phyloP scores from a whole-genome alignment of 23 red algal species.

The Chondrus crispus region DNA sequence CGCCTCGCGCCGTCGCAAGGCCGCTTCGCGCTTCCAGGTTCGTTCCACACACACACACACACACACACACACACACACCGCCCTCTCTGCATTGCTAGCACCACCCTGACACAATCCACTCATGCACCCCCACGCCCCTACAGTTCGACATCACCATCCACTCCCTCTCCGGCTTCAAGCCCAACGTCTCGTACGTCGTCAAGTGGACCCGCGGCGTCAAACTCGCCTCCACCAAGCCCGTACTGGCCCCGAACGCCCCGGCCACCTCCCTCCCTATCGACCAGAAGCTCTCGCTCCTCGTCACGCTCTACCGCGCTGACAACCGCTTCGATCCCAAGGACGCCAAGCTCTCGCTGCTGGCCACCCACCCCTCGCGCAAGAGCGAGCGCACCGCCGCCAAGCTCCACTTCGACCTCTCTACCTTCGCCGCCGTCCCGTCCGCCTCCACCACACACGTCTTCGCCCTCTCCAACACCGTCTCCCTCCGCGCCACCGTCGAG shows the following conservation, averaged over 20 bases:
- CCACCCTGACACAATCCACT: not conserved
- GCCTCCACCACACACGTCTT: slow-evolving; percentile 29
- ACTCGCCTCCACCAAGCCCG: slow-evolving; percentile 50
- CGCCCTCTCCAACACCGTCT: slow-evolving; percentile 41
- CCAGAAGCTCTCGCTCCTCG: slow-evolving; percentile 58
- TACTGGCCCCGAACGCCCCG: not conserved
- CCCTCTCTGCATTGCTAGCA: not conserved
- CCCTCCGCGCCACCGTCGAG: slow-evolving; percentile 17
- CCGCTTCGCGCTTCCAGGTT: slow-evolving; percentile 59
- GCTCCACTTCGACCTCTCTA: slow-evolving; percentile 58
- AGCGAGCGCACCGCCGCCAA: slow-evolving; percentile 57
- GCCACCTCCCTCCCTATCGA: slow-evolving; percentile 11
- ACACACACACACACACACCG: not conserved
- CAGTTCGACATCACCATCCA: slow-evolving; percentile 64
- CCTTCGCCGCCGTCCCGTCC: slow-evolving; percentile 50
- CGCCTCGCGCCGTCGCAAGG: slow-evolving; percentile 59
- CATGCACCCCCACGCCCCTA: not conserved
- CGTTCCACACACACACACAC: not conserved
- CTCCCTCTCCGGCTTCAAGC: slow-evolving; percentile 43
- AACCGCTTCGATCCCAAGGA: slow-evolving; percentile 67
- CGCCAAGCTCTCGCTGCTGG: slow-evolving; percentile 59
- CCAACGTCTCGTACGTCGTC: slow-evolving; percentile 32
- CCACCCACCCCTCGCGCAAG: slow-evolving; percentile 1
- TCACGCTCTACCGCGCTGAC: slow-evolving; percentile 46
- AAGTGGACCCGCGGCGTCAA: slow-evolving; percentile 79